These are phyloP conservation scores for Saussurea involucrata DNA, from an alignment of 129 eudicot species.

Conservation along the genomic window DNA sequence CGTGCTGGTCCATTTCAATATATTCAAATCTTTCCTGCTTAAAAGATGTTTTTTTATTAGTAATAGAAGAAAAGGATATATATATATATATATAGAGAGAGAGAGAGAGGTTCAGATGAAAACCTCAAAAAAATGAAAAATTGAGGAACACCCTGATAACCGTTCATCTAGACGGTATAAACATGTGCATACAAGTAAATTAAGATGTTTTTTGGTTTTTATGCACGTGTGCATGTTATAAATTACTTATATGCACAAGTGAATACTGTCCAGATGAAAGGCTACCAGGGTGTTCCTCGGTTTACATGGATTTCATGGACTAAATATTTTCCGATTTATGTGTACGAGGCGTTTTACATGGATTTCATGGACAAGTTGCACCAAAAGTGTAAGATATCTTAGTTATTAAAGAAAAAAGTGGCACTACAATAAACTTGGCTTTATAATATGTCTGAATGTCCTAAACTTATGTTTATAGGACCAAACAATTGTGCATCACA, in stretches of 20 bases:
- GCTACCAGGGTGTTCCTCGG: no score
- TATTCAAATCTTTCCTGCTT: slow-evolving; percentile 71
- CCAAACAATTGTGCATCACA: background rate
- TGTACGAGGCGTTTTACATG: background rate
- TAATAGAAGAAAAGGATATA: background rate
- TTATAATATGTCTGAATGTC: background rate
- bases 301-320: no score
- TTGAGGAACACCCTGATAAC: no score
- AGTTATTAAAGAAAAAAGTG: background rate
- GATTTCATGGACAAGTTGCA: background rate
- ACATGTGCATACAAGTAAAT: no score
- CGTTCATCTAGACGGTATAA: no score
- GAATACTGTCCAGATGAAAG: no score
- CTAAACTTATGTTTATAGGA: background rate
- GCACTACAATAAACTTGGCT: background rate
- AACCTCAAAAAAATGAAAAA: no score
- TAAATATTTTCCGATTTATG: background rate
- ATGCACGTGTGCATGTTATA: no score
- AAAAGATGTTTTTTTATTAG: background rate
- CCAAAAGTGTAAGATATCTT: background rate
- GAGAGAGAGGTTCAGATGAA: no score
- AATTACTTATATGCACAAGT: no score
- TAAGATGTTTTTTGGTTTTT: no score
- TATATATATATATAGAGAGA: no score
- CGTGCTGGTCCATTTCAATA: slow-evolving; percentile 70